These are phyloP conservation scores for Rosa chinensis DNA, from an alignment of 306 rosid genomes.

Conservation along the genomic window DNA sequence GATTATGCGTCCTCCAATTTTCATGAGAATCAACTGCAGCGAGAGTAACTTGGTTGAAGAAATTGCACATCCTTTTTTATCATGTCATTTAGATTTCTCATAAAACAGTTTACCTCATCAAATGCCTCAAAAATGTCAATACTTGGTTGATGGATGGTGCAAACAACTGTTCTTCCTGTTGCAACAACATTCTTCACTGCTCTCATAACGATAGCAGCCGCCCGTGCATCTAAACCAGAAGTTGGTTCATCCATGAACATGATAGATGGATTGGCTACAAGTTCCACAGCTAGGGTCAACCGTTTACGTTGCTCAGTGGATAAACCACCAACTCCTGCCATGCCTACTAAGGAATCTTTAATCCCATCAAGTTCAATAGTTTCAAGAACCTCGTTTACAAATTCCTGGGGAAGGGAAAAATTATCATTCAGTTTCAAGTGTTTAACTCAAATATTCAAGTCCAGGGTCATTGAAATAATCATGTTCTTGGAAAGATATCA, in stretches of 20 bases:
- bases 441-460: conserved; percentile 4
- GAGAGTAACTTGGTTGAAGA: conserved; percentile 11
- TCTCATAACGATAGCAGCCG: conserved; percentile 83
- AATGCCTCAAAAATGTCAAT: conserved; percentile 77
- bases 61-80: background rate
- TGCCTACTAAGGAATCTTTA: conserved; percentile 64
- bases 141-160: conserved; percentile 87
- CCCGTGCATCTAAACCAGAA: conserved; percentile 78
- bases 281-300: conserved; percentile 82
- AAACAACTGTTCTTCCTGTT: conserved; percentile 75
- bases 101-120: conserved; percentile 59
- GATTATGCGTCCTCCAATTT: conserved; percentile 68
- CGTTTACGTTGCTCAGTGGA: conserved; percentile 83
- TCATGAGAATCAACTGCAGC: conserved; percentile 76
- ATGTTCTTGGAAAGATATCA: conserved; percentile 6
- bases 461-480: background rate
- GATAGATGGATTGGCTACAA: conserved; percentile 80
- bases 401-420: conserved; percentile 43
- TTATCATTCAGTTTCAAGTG: background rate
- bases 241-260: conserved; percentile 91
- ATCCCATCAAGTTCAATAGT: conserved; percentile 71
- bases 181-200: conserved; percentile 75
- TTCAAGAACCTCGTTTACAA: conserved; percentile 72
- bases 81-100: background rate
- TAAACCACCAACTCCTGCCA: conserved; percentile 66